These are phyloP conservation scores for Populus hybrid DNA, from an alignment of 441 rosid genomes.

Conservation along the genomic window DNA sequence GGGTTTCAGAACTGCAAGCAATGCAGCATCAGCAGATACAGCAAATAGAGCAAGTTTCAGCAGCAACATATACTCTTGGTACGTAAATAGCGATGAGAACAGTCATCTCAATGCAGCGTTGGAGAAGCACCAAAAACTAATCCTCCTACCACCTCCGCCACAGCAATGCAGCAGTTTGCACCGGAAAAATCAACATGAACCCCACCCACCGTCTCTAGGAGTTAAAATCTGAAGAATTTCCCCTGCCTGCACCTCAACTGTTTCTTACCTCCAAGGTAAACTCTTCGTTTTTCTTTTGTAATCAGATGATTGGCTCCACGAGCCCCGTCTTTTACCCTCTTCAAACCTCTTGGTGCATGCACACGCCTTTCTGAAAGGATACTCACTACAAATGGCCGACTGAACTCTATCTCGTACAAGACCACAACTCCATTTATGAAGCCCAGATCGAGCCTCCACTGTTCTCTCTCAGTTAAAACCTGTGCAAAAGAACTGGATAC, in stretches of 20 bases:
- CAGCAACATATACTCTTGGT: too few relatives aligned
- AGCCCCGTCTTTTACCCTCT: slow-evolving; percentile 69
- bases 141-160: too few relatives aligned
- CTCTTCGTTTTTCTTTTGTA: slow-evolving; percentile 50
- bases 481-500: slow-evolving; percentile 80
- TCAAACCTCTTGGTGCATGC: slow-evolving; percentile 78
- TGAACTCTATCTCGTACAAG: slow-evolving; percentile 83
- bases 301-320: slow-evolving; percentile 73
- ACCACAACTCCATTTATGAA: slow-evolving; percentile 78
- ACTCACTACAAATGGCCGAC: slow-evolving; percentile 72
- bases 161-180: too few relatives aligned
- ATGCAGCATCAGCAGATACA: too few relatives aligned
- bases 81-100: too few relatives aligned
- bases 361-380: slow-evolving; percentile 94
- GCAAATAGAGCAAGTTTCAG: too few relatives aligned
- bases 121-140: too few relatives aligned
- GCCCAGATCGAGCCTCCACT: slow-evolving; percentile 71
- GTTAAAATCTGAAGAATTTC: slow-evolving; percentile 81
- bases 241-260: slow-evolving; percentile 64
- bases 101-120: too few relatives aligned
- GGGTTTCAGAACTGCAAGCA: too few relatives aligned
- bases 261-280: slow-evolving; percentile 87
- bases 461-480: slow-evolving; percentile 71
- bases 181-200: slow-evolving; percentile 29
- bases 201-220: slow-evolving; percentile 92